Evolutionary conservation across 768 basidiomycete genomes (phyloP), one percentile per base, ranked within the genome.

Genomic region (Favolaschia claudopus): DNA sequence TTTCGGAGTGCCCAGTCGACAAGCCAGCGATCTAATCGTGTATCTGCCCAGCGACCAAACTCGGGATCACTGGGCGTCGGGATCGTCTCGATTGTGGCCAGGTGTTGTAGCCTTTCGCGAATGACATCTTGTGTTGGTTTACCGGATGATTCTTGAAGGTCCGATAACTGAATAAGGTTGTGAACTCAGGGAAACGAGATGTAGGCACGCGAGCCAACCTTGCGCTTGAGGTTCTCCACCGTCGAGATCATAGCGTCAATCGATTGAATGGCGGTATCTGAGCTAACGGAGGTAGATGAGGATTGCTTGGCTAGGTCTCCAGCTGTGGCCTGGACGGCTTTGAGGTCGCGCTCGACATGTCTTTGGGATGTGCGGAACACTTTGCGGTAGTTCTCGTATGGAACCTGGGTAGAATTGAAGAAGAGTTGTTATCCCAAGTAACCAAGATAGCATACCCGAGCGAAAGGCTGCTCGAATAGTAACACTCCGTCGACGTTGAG

Each of bases 1-100:
- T 81, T 85, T 52, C 96, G 81, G 42, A 99, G 77, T 32, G 89
- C 85, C 91, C 96, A 96, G 70, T 99, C 97, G 3, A 96, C 90
- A 31, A 98, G 80, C 89, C 94, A 96, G 61, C 95, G 79, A 69
- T 95, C 90, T 13, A 98, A 77, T 46, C 94, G 80, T 39, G 81
- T 87, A 67, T 92, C 88, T 8, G 89, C 86, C 93, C 93, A 96
- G 29, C 86, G 81, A 20, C 80, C 78, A 73, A 88, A 91, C 46
- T 88, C 87, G 4, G 84, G 78, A 47, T 81, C 79, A 46, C 73
- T 82, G 5, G 83, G 70, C 55, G 72, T 77, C 51, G 83, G 80
- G 55, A 90, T 69, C 25, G 77, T 77, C 69, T 93, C 89, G 3
- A 93, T 71, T 12, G 76, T 69, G 8, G 84, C 82, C n/a, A 94